These are phyloP conservation scores for Podospora anserina DNA, from an alignment of 495 filamentous ascomycete species.

Conservation along the genomic window DNA sequence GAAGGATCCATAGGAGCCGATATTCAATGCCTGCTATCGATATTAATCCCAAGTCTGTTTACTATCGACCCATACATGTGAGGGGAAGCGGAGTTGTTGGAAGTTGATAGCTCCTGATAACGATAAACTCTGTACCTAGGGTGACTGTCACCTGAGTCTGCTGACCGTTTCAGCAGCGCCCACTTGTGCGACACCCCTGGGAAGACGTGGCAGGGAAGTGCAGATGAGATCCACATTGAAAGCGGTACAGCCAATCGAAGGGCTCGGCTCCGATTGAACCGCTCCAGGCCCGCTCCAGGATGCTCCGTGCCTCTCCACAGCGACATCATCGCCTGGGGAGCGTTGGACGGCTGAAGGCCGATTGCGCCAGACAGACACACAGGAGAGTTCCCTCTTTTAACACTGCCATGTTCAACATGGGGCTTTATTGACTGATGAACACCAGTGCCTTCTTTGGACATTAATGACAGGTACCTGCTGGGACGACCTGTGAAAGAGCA, in stretches of 20 bases:
- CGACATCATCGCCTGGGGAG: constrained; percentile 23
- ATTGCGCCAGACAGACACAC: not conserved
- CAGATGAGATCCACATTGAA: not conserved
- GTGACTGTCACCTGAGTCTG: not conserved
- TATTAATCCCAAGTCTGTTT: not conserved
- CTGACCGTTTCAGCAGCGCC: not conserved
- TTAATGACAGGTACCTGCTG: not conserved
- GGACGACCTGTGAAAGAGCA: not conserved
- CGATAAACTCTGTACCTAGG: not conserved
- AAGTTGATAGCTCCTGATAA: not conserved
- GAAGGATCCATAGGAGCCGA: not conserved
- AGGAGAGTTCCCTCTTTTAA: not conserved
- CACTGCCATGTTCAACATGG: not conserved
- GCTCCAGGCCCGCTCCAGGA: constrained; percentile 1
- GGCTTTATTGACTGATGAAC: not conserved
- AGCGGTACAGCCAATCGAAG: not conserved
- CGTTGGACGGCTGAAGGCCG: not conserved
- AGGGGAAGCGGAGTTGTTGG: not conserved
- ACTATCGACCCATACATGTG: not conserved
- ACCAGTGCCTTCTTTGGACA: not conserved
- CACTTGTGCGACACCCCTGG: not conserved
- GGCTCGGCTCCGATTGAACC: not conserved
- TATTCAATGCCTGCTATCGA: not conserved
- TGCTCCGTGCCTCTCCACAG: constrained; percentile 23
- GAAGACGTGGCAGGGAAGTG: not conserved